These are phyloP conservation scores for Senecio squalidus DNA, from an alignment of 140 eudicot genomes.

Conservation along the genomic window DNA sequence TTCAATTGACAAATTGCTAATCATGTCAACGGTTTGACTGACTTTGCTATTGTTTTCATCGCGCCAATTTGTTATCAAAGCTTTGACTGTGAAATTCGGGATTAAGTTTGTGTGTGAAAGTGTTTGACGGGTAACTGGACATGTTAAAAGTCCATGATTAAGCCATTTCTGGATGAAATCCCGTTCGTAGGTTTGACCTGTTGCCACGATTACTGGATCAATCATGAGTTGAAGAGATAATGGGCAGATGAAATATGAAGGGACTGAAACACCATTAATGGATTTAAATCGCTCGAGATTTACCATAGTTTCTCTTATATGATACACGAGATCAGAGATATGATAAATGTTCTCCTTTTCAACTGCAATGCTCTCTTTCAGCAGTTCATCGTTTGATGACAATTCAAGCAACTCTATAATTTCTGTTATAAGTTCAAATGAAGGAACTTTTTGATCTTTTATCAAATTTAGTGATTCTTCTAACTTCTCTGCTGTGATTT, in stretches of 20 bases:
- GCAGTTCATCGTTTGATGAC: conserved; percentile 47
- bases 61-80: conserved; percentile 75
- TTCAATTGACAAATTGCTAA: conserved; percentile 31
- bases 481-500: conserved; percentile 37
- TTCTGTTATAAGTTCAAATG: conserved; percentile 27
- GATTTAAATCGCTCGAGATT: conserved; percentile 47
- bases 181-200: conserved; percentile 91
- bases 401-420: conserved; percentile 44
- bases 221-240: conserved; percentile 77
- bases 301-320: conserved; percentile 51
- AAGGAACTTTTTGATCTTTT: conserved; percentile 37
- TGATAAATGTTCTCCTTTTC: conserved; percentile 60
- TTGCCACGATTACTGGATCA: conserved; percentile 89
- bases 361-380: conserved; percentile 67
- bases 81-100: conserved; percentile 84
- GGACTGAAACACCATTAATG: conserved; percentile 50
- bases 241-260: conserved; percentile 82
- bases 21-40: conserved; percentile 8
- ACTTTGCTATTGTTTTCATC: conserved; percentile 50
- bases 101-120: conserved; percentile 69
- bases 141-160: conserved; percentile 52
- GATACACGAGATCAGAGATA: conserved; percentile 40
- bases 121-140: conserved; percentile 64
- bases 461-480: conserved; percentile 46
- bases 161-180: conserved; percentile 76